A percentile compares a stretch with the other conserved stretches of the same genome.
These are phyloP conservation scores for Debaryomyces coudertii DNA, from an alignment of 1,139 yeast genomes.

Conservation along the genomic window DNA sequence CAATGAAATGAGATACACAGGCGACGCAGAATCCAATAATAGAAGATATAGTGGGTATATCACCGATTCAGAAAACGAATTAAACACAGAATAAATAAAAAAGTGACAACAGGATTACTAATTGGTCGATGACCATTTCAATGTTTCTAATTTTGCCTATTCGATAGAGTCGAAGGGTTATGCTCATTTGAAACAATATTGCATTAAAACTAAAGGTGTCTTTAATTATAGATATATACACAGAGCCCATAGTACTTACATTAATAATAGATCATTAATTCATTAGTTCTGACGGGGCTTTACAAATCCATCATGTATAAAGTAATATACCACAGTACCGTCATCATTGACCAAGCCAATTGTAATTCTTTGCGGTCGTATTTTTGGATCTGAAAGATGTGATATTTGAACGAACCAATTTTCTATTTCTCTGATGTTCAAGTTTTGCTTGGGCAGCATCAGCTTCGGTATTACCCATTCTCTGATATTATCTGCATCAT, in stretches of 20 bases:
- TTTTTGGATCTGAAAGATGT: conserved; percentile 2
- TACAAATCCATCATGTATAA: conserved; percentile 62
- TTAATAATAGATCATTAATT: conserved; percentile 1
- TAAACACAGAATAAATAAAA: neutral
- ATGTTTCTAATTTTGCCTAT: no score
- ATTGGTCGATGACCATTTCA: neutral
- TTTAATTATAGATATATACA: conserved; percentile 2
- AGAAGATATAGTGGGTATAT: conserved; percentile 23
- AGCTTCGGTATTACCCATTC: conserved; percentile 44
- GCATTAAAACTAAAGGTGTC: neutral
- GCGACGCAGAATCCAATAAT: conserved; percentile 8
- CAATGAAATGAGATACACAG: conserved; percentile 5
- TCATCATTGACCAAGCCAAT: conserved; percentile 64
- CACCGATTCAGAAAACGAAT: conserved; percentile 22
- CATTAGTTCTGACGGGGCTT: conserved; percentile 57
- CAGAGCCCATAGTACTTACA: neutral
- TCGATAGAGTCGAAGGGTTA: no score
- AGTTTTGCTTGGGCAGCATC: conserved; percentile 17
- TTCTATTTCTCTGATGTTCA: conserved; percentile 30
- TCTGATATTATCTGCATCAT: conserved; percentile 22
- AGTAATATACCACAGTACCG: conserved; percentile 69
- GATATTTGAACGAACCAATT: conserved; percentile 34
- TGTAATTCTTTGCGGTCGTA: conserved; percentile 45
- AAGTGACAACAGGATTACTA: neutral
- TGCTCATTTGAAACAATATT: neutral